Conservation (phyloP, 331 rosid species). For the Acacia concinna region DNA sequence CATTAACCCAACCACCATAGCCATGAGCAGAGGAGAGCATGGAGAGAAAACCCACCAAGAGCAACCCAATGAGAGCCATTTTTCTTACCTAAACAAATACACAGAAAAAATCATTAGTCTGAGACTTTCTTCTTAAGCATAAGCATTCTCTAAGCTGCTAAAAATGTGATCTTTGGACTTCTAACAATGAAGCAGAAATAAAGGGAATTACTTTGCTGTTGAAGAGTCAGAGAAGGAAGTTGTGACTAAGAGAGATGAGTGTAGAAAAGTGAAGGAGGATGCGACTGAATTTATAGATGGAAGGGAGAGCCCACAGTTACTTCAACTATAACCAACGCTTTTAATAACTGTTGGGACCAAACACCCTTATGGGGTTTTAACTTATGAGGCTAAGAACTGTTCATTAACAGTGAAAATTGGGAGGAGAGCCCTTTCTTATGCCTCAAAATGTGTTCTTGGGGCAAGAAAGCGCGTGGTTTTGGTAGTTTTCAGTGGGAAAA, state of each 20-base stretch:
- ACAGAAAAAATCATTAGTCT: constrained; percentile 31
- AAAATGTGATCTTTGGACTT: neutral
- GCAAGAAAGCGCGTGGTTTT: constrained; percentile 48
- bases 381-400: constrained; percentile 2
- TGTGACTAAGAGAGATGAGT: too few species aligned
- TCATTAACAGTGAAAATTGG: neutral
- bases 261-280: constrained; percentile 30
- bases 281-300: constrained; percentile 48
- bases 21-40: constrained; percentile 52
- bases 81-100: constrained; percentile 39
- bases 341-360: constrained; percentile 39
- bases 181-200: neutral
- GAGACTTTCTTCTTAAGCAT: neutral
- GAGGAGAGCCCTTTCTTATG: neutral
- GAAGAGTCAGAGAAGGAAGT: too few species aligned
- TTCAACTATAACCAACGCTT: constrained; percentile 35
- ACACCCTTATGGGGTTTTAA: constrained; percentile 20
- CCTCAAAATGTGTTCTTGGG: constrained; percentile 31
- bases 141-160: neutral
- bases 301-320: constrained; percentile 22
- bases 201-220: too few species aligned
- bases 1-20: constrained; percentile 74
- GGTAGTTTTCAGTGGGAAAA: constrained; percentile 35
- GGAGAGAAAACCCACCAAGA: constrained; percentile 55
- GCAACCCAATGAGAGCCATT: constrained; percentile 58